Evolutionary conservation across 2,329 filamentous ascomycete species (phyloP).

Genomic region (Scedosporium aurantiacum): DNA sequence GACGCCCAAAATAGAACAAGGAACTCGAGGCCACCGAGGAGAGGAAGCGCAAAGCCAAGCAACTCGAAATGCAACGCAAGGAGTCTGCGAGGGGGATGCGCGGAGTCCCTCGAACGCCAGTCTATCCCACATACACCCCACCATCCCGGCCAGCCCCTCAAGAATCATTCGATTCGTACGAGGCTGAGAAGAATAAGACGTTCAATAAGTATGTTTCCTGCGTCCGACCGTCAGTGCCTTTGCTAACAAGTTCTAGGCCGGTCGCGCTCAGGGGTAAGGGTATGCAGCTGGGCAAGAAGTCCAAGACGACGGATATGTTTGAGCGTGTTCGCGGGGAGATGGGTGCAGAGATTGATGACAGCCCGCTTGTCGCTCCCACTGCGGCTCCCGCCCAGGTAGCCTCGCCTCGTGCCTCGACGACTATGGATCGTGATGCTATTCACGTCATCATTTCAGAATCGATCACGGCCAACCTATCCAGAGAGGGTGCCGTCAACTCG

Average conservation of each 20-base stretch:
- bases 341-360: conserved; percentile 72
- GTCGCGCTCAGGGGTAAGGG: conserved; percentile 80
- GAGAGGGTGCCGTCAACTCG: conserved; percentile 77
- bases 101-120: conserved; percentile 57
- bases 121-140: conserved; percentile 82
- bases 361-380: conserved; percentile 56
- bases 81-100: conserved; percentile 58
- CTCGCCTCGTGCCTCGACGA: conserved; percentile 49
- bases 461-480: conserved; percentile 80
- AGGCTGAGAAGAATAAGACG: conserved; percentile 93
- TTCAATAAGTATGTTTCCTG: conserved; percentile 57
- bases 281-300: conserved; percentile 99
- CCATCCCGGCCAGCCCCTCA: conserved; percentile 61
- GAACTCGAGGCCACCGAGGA: conserved; percentile 96
- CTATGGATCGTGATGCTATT: conserved; percentile 70
- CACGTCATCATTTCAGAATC: conserved; percentile 80
- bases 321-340: conserved; percentile 88
- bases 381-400: conserved; percentile 38
- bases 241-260: conserved; percentile 26
- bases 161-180: conserved; percentile 86
- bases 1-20: conserved; percentile 60
- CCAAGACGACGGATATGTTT: conserved; percentile 94
- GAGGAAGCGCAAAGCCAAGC: conserved; percentile 96
- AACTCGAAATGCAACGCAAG: conserved; percentile 97
- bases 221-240: conserved; percentile 5